phyloP scores from a whole-genome alignment of 1,139 yeast species.

The Magnusiomyces fungicola region DNA sequence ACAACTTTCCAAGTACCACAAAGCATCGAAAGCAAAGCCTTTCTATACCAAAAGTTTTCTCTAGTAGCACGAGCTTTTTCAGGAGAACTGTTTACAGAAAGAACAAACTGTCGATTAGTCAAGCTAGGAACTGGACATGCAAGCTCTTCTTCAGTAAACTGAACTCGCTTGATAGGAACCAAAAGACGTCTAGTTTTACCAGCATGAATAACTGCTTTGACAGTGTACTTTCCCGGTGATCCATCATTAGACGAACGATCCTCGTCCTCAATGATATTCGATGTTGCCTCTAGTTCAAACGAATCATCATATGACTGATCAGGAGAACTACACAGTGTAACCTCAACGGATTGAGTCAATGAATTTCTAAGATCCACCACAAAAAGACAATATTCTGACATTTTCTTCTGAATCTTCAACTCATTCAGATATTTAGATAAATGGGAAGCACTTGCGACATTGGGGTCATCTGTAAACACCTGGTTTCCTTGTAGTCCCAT shows the following conservation, averaged over 20 bases:
- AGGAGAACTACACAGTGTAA: constrained; percentile 33
- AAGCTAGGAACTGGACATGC: constrained; percentile 64
- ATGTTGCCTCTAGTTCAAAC: constrained; percentile 17
- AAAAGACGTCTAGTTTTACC: constrained; percentile 54
- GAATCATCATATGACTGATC: constrained; percentile 28
- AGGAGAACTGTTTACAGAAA: constrained; percentile 50
- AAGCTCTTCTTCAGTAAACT: constrained; percentile 39
- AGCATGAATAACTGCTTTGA: constrained; percentile 36
- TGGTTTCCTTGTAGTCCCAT: constrained; percentile 37
- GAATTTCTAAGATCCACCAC: constrained; percentile 64
- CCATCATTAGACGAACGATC: constrained; percentile 18
- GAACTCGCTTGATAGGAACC: constrained; percentile 58
- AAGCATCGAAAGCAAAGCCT: constrained; percentile 50
- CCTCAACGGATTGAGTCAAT: constrained; percentile 42
- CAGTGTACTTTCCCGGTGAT: constrained; percentile 11
- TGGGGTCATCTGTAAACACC: constrained; percentile 13
- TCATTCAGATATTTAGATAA: constrained; percentile 15
- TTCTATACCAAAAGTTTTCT: constrained; percentile 75
- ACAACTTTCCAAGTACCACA: constrained; percentile 56
- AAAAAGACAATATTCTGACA: constrained; percentile 52
- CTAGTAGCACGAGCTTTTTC: constrained; percentile 47
- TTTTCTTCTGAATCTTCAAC: constrained; percentile 17
- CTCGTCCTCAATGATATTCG: background rate
- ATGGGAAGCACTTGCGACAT: constrained; percentile 2
- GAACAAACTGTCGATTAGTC: constrained; percentile 62